phyloP scores from a whole-genome alignment of 768 basidiomycete genomes.

The Lactifluus volemus region DNA sequence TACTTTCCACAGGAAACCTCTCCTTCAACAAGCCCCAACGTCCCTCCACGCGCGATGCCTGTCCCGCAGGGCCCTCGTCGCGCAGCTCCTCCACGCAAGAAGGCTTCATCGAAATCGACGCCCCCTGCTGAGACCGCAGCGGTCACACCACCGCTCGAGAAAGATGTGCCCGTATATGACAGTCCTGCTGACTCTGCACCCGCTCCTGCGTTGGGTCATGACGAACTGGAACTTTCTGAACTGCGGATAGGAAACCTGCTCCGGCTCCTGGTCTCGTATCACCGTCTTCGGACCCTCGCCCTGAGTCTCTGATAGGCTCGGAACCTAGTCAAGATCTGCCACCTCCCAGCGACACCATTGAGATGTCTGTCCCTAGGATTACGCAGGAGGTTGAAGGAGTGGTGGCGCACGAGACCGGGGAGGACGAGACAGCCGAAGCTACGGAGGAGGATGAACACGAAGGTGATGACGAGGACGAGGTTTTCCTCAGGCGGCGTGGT shows the following conservation, averaged over 20 bases:
- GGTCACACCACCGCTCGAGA: background rate
- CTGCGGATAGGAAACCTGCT: background rate
- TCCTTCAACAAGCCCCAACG: conserved; percentile 2
- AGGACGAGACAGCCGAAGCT: conserved; percentile 1
- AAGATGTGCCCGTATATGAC: background rate
- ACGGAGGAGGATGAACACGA: conserved; percentile 32
- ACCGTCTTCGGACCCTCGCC: conserved; percentile 1
- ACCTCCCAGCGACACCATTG: background rate
- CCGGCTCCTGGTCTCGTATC: background rate
- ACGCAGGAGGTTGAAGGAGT: background rate
- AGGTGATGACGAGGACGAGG: conserved; percentile 49
- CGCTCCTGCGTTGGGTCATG: background rate
- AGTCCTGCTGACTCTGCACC: background rate
- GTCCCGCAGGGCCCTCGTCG: conserved; percentile 31
- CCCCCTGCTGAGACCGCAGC: background rate
- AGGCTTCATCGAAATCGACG: conserved; percentile 9
- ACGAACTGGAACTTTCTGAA: conserved; percentile 1
- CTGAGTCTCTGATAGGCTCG: background rate
- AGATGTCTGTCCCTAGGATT: background rate
- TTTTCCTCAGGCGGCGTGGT: conserved; percentile 46
- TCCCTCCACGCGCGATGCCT: conserved; percentile 24
- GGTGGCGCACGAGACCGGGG: background rate
- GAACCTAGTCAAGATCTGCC: background rate
- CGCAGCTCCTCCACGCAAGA: conserved; percentile 28
- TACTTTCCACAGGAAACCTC: background rate